Percentiles rank a stretch among this genome's conserved stretches.
Conservation (phyloP, 306 rosid species). For the Phaseolus lunatus region DNA sequence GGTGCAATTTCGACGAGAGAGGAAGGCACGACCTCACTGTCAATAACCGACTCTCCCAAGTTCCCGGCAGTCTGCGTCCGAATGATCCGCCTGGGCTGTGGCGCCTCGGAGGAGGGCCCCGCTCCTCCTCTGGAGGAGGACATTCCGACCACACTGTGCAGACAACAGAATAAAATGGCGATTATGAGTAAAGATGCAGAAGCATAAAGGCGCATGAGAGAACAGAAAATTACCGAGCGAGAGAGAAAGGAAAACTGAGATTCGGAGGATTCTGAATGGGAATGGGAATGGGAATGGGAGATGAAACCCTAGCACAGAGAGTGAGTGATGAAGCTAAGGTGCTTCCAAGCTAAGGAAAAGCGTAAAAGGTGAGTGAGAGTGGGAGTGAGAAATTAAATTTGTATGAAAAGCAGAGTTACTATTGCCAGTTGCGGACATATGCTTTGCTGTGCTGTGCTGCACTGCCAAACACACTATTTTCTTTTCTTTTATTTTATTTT, state of each 20-base stretch:
- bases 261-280: background rate
- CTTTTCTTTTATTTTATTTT: background rate
- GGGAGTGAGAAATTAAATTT: background rate
- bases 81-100: constrained; percentile 67
- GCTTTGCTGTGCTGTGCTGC: background rate
- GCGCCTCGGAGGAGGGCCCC: constrained; percentile 66
- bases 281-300: background rate
- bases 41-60: constrained; percentile 82
- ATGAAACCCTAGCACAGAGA: constrained; percentile 60
- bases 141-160: constrained; percentile 49
- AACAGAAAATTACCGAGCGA: background rate
- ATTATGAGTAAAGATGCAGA: background rate
- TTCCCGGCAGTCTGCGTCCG: constrained; percentile 95
- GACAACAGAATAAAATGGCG: background rate
- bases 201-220: background rate
- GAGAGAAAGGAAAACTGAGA: background rate
- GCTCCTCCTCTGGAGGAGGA: constrained; percentile 67
- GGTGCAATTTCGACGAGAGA: constrained; percentile 91
- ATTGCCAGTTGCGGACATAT: constrained; percentile 7
- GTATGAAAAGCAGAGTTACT: background rate
- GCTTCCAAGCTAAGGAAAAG: constrained; percentile 48
- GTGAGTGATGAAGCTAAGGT: constrained; percentile 43
- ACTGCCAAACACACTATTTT: background rate
- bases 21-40: constrained; percentile 96
- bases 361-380: background rate